A percentile compares a stretch with the other conserved stretches of the same genome.
Conservation (phyloP, 2,329 filamentous ascomycete genomes). For the Xylaria sp. region DNA sequence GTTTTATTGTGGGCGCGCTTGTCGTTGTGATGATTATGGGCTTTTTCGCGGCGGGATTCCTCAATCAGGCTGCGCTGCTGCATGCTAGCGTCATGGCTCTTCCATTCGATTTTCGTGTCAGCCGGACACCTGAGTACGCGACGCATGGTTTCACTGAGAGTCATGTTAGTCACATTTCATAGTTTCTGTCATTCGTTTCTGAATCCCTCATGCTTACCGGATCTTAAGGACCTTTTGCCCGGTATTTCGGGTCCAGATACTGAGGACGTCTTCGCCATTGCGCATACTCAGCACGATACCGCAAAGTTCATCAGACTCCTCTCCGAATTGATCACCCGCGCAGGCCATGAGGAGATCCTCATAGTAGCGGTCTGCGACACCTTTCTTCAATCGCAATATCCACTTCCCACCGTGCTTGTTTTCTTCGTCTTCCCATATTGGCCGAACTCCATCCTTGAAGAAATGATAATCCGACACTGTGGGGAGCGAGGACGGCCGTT, state of each 20-base stretch:
- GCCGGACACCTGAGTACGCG: conserved; percentile 82
- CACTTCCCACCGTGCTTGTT: conserved; percentile 97
- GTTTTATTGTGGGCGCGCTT: conserved; percentile 42
- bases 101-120: conserved; percentile 92
- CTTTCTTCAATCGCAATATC: conserved; percentile 97
- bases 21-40: conserved; percentile 49
- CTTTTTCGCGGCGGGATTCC: conserved; percentile 88
- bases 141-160: conserved; percentile 87
- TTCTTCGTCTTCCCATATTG: conserved; percentile 98
- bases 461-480: conserved; percentile 97
- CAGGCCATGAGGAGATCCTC: conserved; percentile 91
- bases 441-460: conserved; percentile 94
- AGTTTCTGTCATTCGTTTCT: no score
- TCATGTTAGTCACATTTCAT: conserved; percentile 31
- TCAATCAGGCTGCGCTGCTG: conserved; percentile 89
- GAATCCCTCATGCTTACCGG: conserved; percentile 63
- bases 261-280: conserved; percentile 95
- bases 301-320: conserved; percentile 92
- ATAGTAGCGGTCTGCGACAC: conserved; percentile 95
- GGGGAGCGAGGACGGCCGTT: conserved; percentile 84
- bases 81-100: conserved; percentile 95
- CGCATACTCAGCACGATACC: conserved; percentile 93
- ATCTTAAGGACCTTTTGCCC: conserved; percentile 96
- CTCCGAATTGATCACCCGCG: conserved; percentile 91
- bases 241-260: conserved; percentile 95